Evolutionary conservation across 2,329 filamentous ascomycete genomes (phyloP).

Genomic region (Colletotrichum trifolii): DNA sequence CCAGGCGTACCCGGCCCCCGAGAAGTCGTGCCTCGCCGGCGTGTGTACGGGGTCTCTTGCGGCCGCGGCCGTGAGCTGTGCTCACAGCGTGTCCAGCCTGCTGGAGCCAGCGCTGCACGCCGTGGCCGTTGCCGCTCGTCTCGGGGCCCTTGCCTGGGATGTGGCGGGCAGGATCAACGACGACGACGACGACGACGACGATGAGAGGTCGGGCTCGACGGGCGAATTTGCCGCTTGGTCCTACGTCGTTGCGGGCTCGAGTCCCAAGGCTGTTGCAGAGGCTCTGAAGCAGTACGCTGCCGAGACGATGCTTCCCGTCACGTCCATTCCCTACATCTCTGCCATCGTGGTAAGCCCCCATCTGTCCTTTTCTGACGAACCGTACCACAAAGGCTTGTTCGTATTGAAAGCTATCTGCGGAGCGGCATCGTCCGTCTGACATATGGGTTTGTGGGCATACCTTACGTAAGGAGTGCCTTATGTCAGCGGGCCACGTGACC

Average conservation of each 20-base stretch:
- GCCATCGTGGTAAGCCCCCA: background rate
- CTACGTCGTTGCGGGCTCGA: background rate
- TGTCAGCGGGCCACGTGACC: too few relatives aligned
- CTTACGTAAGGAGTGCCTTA: too few relatives aligned
- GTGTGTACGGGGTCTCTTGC: constrained; percentile 77
- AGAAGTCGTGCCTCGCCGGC: constrained; percentile 68
- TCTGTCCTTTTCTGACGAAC: too few relatives aligned
- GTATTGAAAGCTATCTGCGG: too few relatives aligned
- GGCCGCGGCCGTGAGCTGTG: constrained; percentile 72
- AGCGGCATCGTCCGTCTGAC: too few relatives aligned
- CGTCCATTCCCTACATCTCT: constrained; percentile 13
- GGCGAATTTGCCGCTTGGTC: constrained; percentile 18
- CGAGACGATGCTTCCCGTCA: constrained; percentile 1
- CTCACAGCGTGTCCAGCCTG: constrained; percentile 71
- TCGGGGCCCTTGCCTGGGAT: constrained; percentile 66
- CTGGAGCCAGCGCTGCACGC: constrained; percentile 72
- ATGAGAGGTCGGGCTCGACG: constrained; percentile 39
- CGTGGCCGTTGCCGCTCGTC: constrained; percentile 74
- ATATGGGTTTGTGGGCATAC: too few relatives aligned
- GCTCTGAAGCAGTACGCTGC: constrained; percentile 8
- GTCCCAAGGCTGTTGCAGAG: background rate
- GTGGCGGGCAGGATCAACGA: constrained; percentile 59
- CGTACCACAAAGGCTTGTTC: too few relatives aligned
- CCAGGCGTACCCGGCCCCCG: constrained; percentile 60
- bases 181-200: constrained; percentile 58